Conservation (phyloP, 495 filamentous ascomycete species). For the Chaetomidium leptoderma region DNA sequence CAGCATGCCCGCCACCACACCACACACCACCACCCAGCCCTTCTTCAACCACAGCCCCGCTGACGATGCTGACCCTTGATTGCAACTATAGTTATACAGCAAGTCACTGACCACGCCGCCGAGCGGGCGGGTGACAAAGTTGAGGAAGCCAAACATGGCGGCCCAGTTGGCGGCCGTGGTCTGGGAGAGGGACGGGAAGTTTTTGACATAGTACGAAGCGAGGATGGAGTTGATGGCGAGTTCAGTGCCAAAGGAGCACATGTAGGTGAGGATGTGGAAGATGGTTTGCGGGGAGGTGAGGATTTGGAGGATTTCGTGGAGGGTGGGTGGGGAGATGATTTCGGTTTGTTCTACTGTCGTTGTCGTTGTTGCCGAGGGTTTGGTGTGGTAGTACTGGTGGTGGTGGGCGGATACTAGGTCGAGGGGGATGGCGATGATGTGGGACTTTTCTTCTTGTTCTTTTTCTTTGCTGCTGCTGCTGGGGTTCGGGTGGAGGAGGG, state of each 20-base stretch:
- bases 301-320: slow-evolving; percentile 48
- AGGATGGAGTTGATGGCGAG: slow-evolving; percentile 82
- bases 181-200: slow-evolving; percentile 70
- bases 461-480: not conserved
- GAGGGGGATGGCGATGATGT: not conserved
- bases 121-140: slow-evolving; percentile 67
- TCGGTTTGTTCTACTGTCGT: slow-evolving; percentile 50
- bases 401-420: not conserved
- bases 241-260: slow-evolving; percentile 81
- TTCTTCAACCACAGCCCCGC: slow-evolving; percentile 70
- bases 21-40: slow-evolving; percentile 58
- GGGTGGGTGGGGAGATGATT: slow-evolving; percentile 61
- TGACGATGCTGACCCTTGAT: slow-evolving; percentile 40
- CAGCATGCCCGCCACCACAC: slow-evolving; percentile 62
- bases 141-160: slow-evolving; percentile 88
- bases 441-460: not conserved
- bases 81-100: slow-evolving; percentile 49
- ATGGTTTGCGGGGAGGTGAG: slow-evolving; percentile 60
- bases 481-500: slow-evolving; percentile 7
- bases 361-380: not conserved
- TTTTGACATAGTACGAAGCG: slow-evolving; percentile 70
- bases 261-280: slow-evolving; percentile 64
- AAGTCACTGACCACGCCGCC: slow-evolving; percentile 72
- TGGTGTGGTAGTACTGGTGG: not conserved
- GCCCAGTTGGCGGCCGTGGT: slow-evolving; percentile 75